Evolutionary conservation across 2,329 filamentous ascomycete species (phyloP).

Genomic region (Pseudogymnoascus sp.): DNA sequence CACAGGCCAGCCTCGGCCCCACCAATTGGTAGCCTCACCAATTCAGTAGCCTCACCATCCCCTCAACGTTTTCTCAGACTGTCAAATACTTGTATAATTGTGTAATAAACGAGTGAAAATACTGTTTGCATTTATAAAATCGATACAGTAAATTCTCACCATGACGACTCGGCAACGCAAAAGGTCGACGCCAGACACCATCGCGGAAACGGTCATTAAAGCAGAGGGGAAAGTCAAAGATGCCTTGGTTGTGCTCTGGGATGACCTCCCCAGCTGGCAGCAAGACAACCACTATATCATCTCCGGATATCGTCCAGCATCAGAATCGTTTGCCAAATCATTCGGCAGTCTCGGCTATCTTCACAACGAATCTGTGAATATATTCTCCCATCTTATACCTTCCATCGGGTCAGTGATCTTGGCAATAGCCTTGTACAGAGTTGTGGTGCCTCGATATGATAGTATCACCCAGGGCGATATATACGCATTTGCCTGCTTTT

Average conservation of each 20-base stretch:
- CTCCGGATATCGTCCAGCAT: constrained; percentile 55
- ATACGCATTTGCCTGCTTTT: constrained; percentile 70
- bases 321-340: constrained; percentile 51
- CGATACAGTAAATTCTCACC: not conserved
- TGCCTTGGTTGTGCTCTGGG: constrained; percentile 38
- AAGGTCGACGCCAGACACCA: constrained; percentile 18
- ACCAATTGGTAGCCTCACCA: constrained; percentile 3
- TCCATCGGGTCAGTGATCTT: constrained; percentile 54
- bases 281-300: constrained; percentile 63
- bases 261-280: constrained; percentile 44
- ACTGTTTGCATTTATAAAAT: not conserved
- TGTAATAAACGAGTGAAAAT: not conserved
- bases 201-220: constrained; percentile 19
- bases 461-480: constrained; percentile 55
- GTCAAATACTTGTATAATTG: not conserved
- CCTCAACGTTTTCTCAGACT: not conserved
- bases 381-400: constrained; percentile 56
- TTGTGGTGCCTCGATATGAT: constrained; percentile 57
- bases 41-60: not conserved
- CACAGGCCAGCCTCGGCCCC: constrained; percentile 8
- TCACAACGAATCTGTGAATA: constrained; percentile 60
- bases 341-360: constrained; percentile 51
- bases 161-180: constrained; percentile 25
- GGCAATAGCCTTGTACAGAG: constrained; percentile 44
- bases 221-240: constrained; percentile 30